Conservation (phyloP, 352 stramenopile species). For the Globisporangium lucens region DNA sequence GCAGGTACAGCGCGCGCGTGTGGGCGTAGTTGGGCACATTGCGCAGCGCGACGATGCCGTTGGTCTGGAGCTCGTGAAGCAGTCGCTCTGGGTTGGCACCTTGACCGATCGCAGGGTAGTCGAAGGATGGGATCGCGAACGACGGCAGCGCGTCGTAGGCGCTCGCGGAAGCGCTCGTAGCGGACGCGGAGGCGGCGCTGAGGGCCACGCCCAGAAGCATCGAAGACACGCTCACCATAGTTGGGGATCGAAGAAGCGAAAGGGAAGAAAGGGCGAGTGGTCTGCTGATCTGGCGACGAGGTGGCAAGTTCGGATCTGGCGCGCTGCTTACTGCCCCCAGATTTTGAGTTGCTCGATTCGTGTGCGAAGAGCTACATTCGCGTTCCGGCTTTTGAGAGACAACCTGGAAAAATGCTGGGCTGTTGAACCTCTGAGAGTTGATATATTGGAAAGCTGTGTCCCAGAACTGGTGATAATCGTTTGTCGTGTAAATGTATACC, state of each 20-base stretch:
- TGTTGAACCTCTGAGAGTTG: too few species aligned
- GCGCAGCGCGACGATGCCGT: constrained; percentile 44
- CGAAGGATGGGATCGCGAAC: constrained; percentile 16
- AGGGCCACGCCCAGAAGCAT: constrained; percentile 11
- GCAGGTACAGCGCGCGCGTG: constrained; percentile 33
- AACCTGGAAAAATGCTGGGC: too few species aligned
- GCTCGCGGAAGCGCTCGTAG: neutral
- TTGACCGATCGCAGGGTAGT: constrained; percentile 4
- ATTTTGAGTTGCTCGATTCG: neutral
- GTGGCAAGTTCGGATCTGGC: neutral
- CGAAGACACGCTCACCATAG: constrained; percentile 9
- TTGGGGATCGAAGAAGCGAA: neutral
- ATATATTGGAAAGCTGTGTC: too few species aligned
- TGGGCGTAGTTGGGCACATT: constrained; percentile 49
- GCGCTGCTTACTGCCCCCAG: neutral
- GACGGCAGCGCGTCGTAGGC: constrained; percentile 10
- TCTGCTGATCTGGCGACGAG: neutral
- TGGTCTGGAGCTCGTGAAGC: constrained; percentile 32
- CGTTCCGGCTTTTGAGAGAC: neutral
- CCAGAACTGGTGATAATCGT: too few species aligned
- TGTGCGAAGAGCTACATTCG: neutral
- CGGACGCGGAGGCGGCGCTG: neutral
- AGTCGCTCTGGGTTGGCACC: neutral
- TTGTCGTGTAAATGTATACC: too few species aligned
- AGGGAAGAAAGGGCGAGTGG: neutral